These are phyloP conservation scores for Claviceps capensis DNA, from an alignment of 2,329 filamentous ascomycete genomes.

Conservation along the genomic window DNA sequence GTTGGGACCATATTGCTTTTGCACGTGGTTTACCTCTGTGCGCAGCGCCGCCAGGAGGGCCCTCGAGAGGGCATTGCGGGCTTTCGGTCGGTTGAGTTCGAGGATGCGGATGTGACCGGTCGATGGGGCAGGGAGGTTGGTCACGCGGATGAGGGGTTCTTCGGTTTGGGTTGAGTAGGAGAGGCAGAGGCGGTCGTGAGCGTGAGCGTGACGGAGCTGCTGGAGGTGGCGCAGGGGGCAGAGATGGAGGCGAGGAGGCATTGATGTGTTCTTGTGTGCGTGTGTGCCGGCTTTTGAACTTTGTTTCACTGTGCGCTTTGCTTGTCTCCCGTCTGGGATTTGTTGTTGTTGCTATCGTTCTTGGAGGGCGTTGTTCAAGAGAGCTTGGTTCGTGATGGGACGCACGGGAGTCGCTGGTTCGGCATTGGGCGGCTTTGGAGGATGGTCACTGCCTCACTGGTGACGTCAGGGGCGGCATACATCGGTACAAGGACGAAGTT, in stretches of 20 bases:
- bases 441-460: not conserved
- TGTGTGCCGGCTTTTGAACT: too few species aligned
- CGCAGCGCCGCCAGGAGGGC: slow-evolving; percentile 60
- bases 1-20: slow-evolving; percentile 42
- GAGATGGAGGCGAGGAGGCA: slow-evolving; percentile 19
- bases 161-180: slow-evolving; percentile 25
- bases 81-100: slow-evolving; percentile 69
- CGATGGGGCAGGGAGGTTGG: slow-evolving; percentile 62
- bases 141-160: slow-evolving; percentile 49
- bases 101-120: slow-evolving; percentile 78
- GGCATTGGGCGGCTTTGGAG: too few species aligned
- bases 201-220: slow-evolving; percentile 14
- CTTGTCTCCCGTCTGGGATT: too few species aligned
- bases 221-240: slow-evolving; percentile 12
- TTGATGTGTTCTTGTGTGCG: slow-evolving; percentile 7
- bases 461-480: slow-evolving; percentile 3
- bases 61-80: slow-evolving; percentile 82
- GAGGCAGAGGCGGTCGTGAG: slow-evolving; percentile 11
- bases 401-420: too few species aligned
- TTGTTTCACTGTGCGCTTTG: too few species aligned
- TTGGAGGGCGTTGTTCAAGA: too few species aligned
- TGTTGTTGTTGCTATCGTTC: too few species aligned
- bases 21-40: slow-evolving; percentile 58
- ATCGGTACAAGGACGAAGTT: slow-evolving; percentile 1
- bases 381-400: too few species aligned